Evolutionary conservation across 2,329 filamentous ascomycete genomes (phyloP).

Genomic region (Pseudovirgaria hyperparasitica): DNA sequence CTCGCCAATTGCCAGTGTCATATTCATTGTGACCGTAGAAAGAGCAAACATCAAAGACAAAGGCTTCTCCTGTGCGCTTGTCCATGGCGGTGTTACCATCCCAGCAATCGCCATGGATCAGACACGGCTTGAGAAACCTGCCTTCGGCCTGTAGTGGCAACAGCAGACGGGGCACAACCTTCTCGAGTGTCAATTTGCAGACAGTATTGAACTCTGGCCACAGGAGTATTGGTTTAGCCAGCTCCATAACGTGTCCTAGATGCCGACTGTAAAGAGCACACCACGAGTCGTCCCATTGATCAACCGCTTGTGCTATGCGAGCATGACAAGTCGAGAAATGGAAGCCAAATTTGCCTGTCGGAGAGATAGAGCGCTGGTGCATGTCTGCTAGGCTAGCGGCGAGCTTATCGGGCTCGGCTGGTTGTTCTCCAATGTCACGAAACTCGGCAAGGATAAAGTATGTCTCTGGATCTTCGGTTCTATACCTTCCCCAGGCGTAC

Average conservation of each 20-base stretch:
- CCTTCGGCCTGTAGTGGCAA: constrained; percentile 5
- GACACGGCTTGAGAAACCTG: constrained; percentile 5
- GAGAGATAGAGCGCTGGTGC: constrained; percentile 10
- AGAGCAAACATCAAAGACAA: constrained; percentile 5
- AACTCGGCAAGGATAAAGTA: constrained; percentile 18
- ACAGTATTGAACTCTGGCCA: constrained; percentile 11
- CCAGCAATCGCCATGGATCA: constrained; percentile 7
- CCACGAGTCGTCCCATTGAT: constrained; percentile 9
- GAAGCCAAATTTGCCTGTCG: constrained; percentile 17
- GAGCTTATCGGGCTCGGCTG: constrained; percentile 11
- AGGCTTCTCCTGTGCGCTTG: constrained; percentile 4
- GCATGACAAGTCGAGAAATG: constrained; percentile 14
- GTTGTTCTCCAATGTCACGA: constrained; percentile 12
- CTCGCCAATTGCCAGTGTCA: constrained; percentile 6
- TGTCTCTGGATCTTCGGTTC: constrained; percentile 17
- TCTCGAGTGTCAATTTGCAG: constrained; percentile 1
- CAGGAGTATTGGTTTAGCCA: constrained; percentile 2
- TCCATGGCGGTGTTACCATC: constrained; percentile 7
- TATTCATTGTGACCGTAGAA: constrained; percentile 6
- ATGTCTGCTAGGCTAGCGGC: constrained; percentile 10
- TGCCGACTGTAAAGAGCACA: constrained; percentile 7
- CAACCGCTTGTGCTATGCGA: constrained; percentile 9
- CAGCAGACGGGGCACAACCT: constrained; percentile 5
- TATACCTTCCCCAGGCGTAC: constrained; percentile 7
- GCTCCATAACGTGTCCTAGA: constrained; percentile 4